A percentile compares a stretch with the other conserved stretches of the same genome.
Evolutionary conservation across 257 asterid species (phyloP).

Genomic region (Penstemon barbatus): DNA sequence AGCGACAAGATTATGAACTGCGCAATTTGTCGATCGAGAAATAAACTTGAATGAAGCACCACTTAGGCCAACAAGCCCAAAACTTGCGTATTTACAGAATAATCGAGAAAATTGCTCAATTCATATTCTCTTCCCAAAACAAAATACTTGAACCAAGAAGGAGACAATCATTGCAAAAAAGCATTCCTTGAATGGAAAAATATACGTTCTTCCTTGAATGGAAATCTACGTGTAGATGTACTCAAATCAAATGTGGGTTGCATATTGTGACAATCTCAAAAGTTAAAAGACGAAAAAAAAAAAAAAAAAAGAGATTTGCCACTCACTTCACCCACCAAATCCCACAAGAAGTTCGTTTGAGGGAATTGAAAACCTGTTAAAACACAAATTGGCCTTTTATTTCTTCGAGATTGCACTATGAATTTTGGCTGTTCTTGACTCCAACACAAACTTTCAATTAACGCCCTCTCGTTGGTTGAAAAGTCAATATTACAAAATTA

Average conservation of each 20-base stretch:
- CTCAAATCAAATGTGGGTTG: neutral
- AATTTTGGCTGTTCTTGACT: neutral
- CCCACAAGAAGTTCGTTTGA: neutral
- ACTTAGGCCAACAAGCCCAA: too few relatives aligned
- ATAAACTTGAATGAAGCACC: neutral
- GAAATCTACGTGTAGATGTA: neutral
- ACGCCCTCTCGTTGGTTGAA: conserved; percentile 16
- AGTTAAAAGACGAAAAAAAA: neutral
- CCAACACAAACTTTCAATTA: neutral
- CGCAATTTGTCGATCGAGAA: too few relatives aligned
- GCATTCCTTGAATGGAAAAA: neutral
- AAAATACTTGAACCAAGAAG: neutral
- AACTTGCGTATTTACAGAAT: too few relatives aligned
- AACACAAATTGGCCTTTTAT: too few relatives aligned
- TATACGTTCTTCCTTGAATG: neutral
- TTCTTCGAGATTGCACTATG: too few relatives aligned
- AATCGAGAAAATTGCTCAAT: neutral
- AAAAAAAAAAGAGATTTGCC: neutral
- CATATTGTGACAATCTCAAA: neutral
- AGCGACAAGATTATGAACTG: too few relatives aligned
- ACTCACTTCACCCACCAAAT: neutral
- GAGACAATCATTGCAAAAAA: too few relatives aligned
- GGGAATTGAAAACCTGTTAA: too few relatives aligned
- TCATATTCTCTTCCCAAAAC: neutral
- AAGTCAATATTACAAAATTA: conserved; percentile 3